These are phyloP conservation scores for Aspergillus viridinutans DNA, from an alignment of 2,329 filamentous ascomycete species.

Conservation along the genomic window DNA sequence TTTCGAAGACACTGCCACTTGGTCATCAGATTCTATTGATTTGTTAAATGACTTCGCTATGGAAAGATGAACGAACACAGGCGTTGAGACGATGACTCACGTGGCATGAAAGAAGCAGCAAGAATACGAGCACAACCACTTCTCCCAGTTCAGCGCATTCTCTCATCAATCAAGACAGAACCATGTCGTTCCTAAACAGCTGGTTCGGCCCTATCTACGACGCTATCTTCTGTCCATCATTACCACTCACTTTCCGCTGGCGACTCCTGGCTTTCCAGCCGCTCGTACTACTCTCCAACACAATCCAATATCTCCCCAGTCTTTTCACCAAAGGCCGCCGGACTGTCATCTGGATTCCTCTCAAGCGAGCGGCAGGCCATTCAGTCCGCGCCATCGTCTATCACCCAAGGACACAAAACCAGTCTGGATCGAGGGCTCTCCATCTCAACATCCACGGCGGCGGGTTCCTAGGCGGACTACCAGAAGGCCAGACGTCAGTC, in stretches of 20 bases:
- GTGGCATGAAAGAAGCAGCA: neutral
- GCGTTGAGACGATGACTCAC: neutral
- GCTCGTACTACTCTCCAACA: slow-evolving; percentile 35
- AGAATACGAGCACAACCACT: neutral
- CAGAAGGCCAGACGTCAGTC: slow-evolving; percentile 11
- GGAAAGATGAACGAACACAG: neutral
- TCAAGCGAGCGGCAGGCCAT: slow-evolving; percentile 4
- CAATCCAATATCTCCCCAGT: slow-evolving; percentile 28
- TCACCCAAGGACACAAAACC: neutral
- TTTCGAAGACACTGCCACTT: neutral
- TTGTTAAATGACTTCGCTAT: no score
- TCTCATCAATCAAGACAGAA: neutral
- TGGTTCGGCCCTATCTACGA: slow-evolving; percentile 16
- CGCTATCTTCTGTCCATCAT: slow-evolving; percentile 32
- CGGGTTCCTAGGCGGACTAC: slow-evolving; percentile 9
- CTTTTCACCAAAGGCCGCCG: slow-evolving; percentile 3
- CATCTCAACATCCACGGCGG: slow-evolving; percentile 15
- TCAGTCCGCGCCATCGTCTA: slow-evolving; percentile 8
- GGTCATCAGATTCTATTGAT: neutral
- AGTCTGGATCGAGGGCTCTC: neutral
- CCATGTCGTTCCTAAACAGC: slow-evolving; percentile 1
- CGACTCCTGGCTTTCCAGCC: slow-evolving; percentile 44
- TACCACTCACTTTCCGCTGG: slow-evolving; percentile 42
- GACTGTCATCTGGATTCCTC: slow-evolving; percentile 3
- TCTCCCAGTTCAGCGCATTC: neutral